Evolutionary conservation across 2,329 filamentous ascomycete genomes (phyloP), one percentile per base, ranked within the genome.

Genomic region (Cladophialophora carrionii): DNA sequence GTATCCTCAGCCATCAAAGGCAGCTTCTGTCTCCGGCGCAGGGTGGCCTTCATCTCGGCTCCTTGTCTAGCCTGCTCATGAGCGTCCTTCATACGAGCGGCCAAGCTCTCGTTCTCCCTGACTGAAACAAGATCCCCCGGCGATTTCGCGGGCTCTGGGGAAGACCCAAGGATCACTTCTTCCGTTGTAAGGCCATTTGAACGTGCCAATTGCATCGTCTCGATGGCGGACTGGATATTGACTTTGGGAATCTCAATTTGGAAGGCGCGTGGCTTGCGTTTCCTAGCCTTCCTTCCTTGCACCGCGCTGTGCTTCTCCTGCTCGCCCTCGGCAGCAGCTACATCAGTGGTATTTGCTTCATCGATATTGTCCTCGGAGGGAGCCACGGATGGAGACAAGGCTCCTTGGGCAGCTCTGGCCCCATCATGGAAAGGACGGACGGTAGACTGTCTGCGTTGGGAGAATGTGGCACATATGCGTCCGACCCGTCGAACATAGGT

Each of bases 1-100:
- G 41, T 61, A 14, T 24, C 24, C 14, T 57, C 34, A 6, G 64
- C 61, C 60, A 66, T 63, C 64, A 66, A 56, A 37, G 64, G 64
- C 53, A 66, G 46, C 24, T 48, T 59, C 20, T 53, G 51, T 26
- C 63, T 65, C 41, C 17, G 8, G n/a, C 9, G 31, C 17, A 65
- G 63, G n/a, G 43, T 58, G 5, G 48, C 46, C 29, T 54, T 57
- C 59, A 58, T 62, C 48, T 17, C 24, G 1, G 4, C 26, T 8
- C 48, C 43, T 22, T 34, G 57, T 57, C 63, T 54, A 8, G 29
- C 32, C 9, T 57, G 7, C 37, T 56, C 55, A 22, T 58, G 41
- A 22, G 12, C 51, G 3, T n/a, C n/a, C 46, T 54, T 61, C 64
- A 67, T 67, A 26, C 54, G 54, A 22, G 48, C 29, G 6, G 57